Percentiles rank a stretch among this genome's conserved stretches.
phyloP scores from a whole-genome alignment of 371 early-diverging fungal species.

The Chytridium lagenaria region DNA sequence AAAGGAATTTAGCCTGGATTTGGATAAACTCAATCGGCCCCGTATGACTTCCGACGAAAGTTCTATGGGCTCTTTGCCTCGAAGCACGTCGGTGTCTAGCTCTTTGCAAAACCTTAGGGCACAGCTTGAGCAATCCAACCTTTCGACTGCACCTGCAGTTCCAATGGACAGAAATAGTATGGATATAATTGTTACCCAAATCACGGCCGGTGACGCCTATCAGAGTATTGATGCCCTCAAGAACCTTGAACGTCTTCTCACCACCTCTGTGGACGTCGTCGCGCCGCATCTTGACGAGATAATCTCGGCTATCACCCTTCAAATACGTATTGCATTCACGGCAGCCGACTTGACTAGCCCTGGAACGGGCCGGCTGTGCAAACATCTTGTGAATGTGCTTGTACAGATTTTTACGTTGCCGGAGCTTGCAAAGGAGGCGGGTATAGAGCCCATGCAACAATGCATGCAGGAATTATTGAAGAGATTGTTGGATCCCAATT shows the following conservation, averaged over 20 bases:
- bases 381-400: slow-evolving; percentile 77
- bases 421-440: slow-evolving; percentile 59
- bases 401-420: slow-evolving; percentile 76
- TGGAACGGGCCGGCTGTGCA: slow-evolving; percentile 62
- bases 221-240: slow-evolving; percentile 82
- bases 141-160: too few species aligned
- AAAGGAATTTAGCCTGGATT: slow-evolving; percentile 33
- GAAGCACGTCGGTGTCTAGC: too few species aligned
- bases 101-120: too few species aligned
- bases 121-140: too few species aligned
- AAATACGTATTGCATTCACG: slow-evolving; percentile 78
- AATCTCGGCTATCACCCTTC: slow-evolving; percentile 77
- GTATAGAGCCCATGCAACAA: slow-evolving; percentile 63
- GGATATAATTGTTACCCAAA: slow-evolving; percentile 75
- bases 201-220: slow-evolving; percentile 73
- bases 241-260: slow-evolving; percentile 72
- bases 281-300: slow-evolving; percentile 70
- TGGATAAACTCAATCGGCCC: slow-evolving; percentile 19
- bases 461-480: slow-evolving; percentile 77
- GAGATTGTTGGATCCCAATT: slow-evolving; percentile 77
- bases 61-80: too few species aligned
- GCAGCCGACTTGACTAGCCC: slow-evolving; percentile 59
- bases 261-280: slow-evolving; percentile 60
- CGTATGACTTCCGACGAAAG: too few species aligned
- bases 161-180: too few species aligned